Evolutionary conservation across 345 rosid species (phyloP), one percentile per base, ranked within the genome.

Genomic region (Nephelium lappaceum): DNA sequence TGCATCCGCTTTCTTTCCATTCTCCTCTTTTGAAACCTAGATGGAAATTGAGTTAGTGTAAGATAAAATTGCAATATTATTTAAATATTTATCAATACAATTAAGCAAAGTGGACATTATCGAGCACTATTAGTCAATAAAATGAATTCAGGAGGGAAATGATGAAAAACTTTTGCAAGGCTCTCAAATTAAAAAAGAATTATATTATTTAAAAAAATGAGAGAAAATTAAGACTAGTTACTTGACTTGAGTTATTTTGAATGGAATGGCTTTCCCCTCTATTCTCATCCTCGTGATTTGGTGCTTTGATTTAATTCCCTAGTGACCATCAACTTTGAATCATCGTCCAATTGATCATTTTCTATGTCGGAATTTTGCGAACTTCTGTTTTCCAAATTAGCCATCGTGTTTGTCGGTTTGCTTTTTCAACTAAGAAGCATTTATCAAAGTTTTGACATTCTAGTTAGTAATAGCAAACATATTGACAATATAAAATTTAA

Each of bases 371-470:
- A n/a, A n/a, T 27, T 27, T 27, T 27, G 31, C 31, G 31, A 27
- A 27, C 31, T 27, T 27, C 31, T 27, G 31, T 27, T 27, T 27
- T 27, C 2, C 31, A 27, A 27, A 27, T 27, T 27, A 27, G 2
- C 31, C 31, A 84, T 67, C 79, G 75, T 53, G 78, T 76, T 51
- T 18, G 80, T 25, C 78, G 61, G 42, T 62, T 78, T 6, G 70
- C 76, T 76, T 81, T 78, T 77, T 79, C 77, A 79, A 77, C 83
- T 47, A 79, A 73, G 78, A 84, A 84, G n/a, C 72, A 66, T 11
- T 73, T 69, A 38, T 73, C 81, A 27, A 65, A 77, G 18, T 21
- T 12, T 25, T 39, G 36, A 38, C 55, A 27, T 53, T 57, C 41
- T 25, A 42, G 69, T 71, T 41, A 7, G 5, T 41, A 41, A 41